phyloP scores from a whole-genome alignment of 176 grass and related monocot species.

The Eleusine coracana region DNA sequence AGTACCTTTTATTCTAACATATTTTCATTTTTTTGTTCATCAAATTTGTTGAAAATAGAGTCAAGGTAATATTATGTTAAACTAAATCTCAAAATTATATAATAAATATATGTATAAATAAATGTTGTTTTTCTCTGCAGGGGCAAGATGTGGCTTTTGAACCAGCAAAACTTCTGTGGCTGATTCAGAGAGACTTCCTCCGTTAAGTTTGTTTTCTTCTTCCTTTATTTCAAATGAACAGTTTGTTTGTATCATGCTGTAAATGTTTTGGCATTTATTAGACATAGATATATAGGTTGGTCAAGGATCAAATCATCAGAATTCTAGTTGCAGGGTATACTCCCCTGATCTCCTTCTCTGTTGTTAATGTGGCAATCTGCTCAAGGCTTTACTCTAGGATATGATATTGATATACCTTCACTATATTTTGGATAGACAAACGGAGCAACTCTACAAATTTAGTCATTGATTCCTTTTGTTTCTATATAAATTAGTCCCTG shows the following conservation, averaged over 20 bases:
- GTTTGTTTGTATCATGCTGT: conserved; percentile 11
- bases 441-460: neutral
- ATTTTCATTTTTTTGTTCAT: conserved; percentile 5
- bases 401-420: neutral
- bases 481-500: neutral
- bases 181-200: conserved; percentile 95
- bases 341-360: neutral
- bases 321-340: neutral
- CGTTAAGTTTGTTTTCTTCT: conserved; percentile 61
- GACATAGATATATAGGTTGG: neutral
- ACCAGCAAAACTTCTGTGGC: conserved; percentile 93
- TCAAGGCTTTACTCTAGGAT: neutral
- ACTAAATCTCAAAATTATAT: conserved; percentile 15
- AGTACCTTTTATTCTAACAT: conserved; percentile 47
- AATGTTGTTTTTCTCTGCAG: conserved; percentile 40
- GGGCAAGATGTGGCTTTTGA: conserved; percentile 96
- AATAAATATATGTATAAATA: neutral
- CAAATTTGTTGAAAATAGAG: conserved; percentile 56
- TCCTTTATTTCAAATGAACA: neutral
- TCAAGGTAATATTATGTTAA: conserved; percentile 74
- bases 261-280: neutral
- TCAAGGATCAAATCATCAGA: neutral
- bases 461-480: neutral
- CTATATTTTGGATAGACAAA: neutral
- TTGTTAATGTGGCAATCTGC: neutral